A percentile compares a stretch with the other conserved stretches of the same genome.
These are phyloP conservation scores for Mycosphaerella arachidis DNA, from an alignment of 2,329 filamentous ascomycete genomes.

Conservation along the genomic window DNA sequence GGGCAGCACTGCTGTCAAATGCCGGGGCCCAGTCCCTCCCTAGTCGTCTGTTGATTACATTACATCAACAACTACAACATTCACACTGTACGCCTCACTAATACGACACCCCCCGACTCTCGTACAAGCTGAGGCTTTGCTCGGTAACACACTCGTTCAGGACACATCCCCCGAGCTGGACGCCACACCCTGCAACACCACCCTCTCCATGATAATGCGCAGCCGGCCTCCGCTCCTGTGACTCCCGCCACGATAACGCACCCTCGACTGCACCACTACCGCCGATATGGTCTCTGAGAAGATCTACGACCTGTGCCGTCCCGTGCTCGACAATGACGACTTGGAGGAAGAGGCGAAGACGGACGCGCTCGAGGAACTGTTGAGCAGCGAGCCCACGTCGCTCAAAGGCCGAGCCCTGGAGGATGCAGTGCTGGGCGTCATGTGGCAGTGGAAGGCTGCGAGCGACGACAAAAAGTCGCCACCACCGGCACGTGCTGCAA, in stretches of 20 bases:
- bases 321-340: slow-evolving; percentile 73
- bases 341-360: slow-evolving; percentile 95
- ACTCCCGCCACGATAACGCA: neutral
- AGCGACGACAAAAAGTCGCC: slow-evolving; percentile 62
- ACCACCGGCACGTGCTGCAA: slow-evolving; percentile 73
- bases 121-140: neutral
- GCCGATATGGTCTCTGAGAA: slow-evolving; percentile 82
- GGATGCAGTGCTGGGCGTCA: slow-evolving; percentile 81
- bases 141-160: neutral
- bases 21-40: neutral
- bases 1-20: neutral
- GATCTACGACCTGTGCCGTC: slow-evolving; percentile 85
- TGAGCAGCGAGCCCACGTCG: slow-evolving; percentile 67
- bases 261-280: slow-evolving; percentile 4
- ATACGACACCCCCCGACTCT: neutral
- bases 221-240: slow-evolving; percentile 4
- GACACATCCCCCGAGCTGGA: neutral
- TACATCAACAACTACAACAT: slow-evolving; percentile 2
- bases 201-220: slow-evolving; percentile 2
- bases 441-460: slow-evolving; percentile 76
- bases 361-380: slow-evolving; percentile 80
- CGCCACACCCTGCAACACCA: neutral
- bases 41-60: neutral
- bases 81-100: neutral
- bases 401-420: slow-evolving; percentile 75